Conservation (phyloP, 164 flowering plant species). For the Magnolia kwangsiensis region DNA sequence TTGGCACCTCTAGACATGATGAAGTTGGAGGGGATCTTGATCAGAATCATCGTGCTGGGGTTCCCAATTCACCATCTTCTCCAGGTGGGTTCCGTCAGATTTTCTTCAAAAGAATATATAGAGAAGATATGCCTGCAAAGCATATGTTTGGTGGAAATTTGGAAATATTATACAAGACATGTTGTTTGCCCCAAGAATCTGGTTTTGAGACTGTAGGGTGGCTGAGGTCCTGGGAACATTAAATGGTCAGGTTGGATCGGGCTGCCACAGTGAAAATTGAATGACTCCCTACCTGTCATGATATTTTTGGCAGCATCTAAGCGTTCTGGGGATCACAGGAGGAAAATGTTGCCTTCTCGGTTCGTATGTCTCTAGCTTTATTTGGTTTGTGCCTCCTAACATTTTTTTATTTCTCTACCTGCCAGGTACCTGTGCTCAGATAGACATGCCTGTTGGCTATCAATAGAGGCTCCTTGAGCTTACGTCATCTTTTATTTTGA, state of each 20-base stretch:
- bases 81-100: constrained; percentile 99
- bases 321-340: constrained; percentile 61
- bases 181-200: constrained; percentile 54
- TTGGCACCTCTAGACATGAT: constrained; percentile 57
- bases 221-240: constrained; percentile 82
- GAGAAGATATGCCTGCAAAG: constrained; percentile 67
- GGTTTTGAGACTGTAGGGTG: constrained; percentile 67
- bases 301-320: constrained; percentile 50
- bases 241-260: constrained; percentile 50
- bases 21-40: constrained; percentile 62
- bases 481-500: constrained; percentile 5
- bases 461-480: constrained; percentile 7
- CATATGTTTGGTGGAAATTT: constrained; percentile 63
- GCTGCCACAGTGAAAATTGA: constrained; percentile 60
- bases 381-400: constrained; percentile 53
- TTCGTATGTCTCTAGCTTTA: constrained; percentile 90
- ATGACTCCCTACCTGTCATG: constrained; percentile 63
- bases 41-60: constrained; percentile 42
- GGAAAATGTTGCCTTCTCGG: constrained; percentile 54
- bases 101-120: constrained; percentile 90
- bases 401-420: constrained; percentile 26
- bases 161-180: constrained; percentile 50
- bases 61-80: constrained; percentile 80
- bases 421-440: constrained; percentile 36
- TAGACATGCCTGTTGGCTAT: constrained; percentile 3